Evolutionary conservation across 2,329 filamentous ascomycete species (phyloP).

Genomic region (Calonectria hongkongensis): DNA sequence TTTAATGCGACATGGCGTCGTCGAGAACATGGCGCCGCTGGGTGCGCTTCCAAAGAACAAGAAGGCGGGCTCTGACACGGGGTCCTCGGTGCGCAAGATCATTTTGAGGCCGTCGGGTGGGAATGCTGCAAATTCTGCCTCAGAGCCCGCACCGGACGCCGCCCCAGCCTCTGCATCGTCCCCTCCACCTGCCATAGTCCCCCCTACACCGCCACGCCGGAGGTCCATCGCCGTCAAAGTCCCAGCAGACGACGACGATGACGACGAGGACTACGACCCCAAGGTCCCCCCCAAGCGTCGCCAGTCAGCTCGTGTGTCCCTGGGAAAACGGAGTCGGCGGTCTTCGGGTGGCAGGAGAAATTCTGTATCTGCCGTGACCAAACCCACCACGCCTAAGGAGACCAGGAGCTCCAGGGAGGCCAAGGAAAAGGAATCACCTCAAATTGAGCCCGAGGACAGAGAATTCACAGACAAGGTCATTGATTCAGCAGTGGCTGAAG

Average conservation of each 20-base stretch:
- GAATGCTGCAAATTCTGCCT: constrained; percentile 53
- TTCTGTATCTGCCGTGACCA: constrained; percentile 49
- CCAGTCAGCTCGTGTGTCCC: constrained; percentile 58
- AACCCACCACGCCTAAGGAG: constrained; percentile 42
- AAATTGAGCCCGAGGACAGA: constrained; percentile 59
- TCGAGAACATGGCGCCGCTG: constrained; percentile 89
- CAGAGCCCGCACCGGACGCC: constrained; percentile 47
- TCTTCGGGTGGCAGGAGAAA: constrained; percentile 49
- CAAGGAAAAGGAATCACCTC: constrained; percentile 47
- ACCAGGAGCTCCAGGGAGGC: constrained; percentile 38
- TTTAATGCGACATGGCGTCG: constrained; percentile 82
- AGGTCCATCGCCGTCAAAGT: constrained; percentile 52
- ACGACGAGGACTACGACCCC: constrained; percentile 67
- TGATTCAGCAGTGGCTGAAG: constrained; percentile 75
- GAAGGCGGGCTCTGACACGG: constrained; percentile 57
- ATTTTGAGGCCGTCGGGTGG: constrained; percentile 65
- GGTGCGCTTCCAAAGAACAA: constrained; percentile 81
- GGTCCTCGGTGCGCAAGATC: constrained; percentile 63
- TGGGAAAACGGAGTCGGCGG: constrained; percentile 55
- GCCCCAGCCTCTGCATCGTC: constrained; percentile 50
- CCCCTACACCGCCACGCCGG: constrained; percentile 54
- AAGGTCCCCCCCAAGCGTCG: constrained; percentile 59
- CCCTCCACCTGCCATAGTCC: constrained; percentile 48
- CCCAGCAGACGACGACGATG: constrained; percentile 63
- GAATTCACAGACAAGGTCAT: constrained; percentile 72